phyloP scores from a whole-genome alignment of 371 early-diverging fungal genomes.

The Mucor lusitanicus region DNA sequence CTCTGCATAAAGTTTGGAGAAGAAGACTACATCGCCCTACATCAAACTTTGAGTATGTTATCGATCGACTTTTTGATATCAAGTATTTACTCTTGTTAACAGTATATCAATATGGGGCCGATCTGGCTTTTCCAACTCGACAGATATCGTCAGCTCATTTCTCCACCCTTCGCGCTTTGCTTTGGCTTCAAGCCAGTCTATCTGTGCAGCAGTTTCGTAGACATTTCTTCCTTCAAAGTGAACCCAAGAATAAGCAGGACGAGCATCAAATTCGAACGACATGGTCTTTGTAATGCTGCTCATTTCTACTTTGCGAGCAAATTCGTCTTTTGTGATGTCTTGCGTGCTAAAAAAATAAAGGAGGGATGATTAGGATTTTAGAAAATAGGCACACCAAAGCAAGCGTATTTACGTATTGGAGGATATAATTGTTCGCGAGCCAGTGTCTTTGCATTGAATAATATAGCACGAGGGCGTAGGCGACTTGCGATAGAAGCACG shows the following conservation, averaged over 20 bases:
- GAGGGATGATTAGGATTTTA: not conserved
- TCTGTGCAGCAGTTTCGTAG: constrained; percentile 53
- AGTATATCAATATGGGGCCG: constrained; percentile 58
- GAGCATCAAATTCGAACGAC: constrained; percentile 15
- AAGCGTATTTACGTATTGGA: constrained; percentile 41
- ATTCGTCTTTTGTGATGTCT: constrained; percentile 52
- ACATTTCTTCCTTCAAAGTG: constrained; percentile 75
- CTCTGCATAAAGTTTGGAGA: constrained; percentile 68
- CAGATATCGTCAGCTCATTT: constrained; percentile 55
- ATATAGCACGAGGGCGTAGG: constrained; percentile 67
- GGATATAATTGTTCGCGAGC: constrained; percentile 68
- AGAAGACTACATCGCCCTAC: constrained; percentile 69
- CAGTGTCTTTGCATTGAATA: constrained; percentile 49
- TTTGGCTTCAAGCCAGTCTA: constrained; percentile 55
- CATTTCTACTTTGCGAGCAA: constrained; percentile 37
- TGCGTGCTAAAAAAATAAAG: constrained; percentile 29
- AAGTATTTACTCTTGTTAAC: constrained; percentile 39
- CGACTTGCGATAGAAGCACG: constrained; percentile 19
- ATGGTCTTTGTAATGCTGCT: constrained; percentile 16
- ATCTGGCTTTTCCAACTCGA: constrained; percentile 72
- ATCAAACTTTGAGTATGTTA: not conserved
- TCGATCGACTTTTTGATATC: not conserved
- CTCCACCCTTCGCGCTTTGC: constrained; percentile 47
- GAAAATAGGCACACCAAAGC: not conserved
- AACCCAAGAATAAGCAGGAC: constrained; percentile 47